A percentile compares a stretch with the other conserved stretches of the same genome.
These are phyloP conservation scores for Apiosordaria backusii DNA, from an alignment of 495 filamentous ascomycete species.

Conservation along the genomic window DNA sequence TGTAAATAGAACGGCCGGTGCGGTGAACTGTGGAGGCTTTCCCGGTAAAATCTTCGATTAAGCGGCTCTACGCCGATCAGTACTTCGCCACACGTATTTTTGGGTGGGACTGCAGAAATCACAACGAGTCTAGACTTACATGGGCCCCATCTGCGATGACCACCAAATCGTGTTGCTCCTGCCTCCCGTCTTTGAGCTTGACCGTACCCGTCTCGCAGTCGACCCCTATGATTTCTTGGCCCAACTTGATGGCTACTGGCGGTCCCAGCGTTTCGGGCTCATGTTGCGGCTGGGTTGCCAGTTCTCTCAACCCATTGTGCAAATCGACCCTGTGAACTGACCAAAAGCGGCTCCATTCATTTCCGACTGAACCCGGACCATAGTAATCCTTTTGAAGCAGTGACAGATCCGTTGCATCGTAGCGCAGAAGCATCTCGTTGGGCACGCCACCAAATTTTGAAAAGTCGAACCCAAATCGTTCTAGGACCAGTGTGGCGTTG, in stretches of 20 bases:
- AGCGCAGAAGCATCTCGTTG: constrained; percentile 29
- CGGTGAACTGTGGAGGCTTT: constrained; percentile 14
- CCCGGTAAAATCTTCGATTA: constrained; percentile 25
- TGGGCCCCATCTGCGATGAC: constrained; percentile 34
- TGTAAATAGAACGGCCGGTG: constrained; percentile 42
- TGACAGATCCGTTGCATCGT: constrained; percentile 30
- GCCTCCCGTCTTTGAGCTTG: constrained; percentile 19
- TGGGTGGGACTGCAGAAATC: too few relatives aligned
- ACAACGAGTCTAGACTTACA: constrained; percentile 22
- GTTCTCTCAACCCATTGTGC: constrained; percentile 46
- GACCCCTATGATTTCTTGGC: constrained; percentile 21
- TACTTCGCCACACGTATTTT: not conserved
- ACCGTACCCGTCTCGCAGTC: constrained; percentile 28
- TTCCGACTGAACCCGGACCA: constrained; percentile 29
- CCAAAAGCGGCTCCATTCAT: constrained; percentile 24
- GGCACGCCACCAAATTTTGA: constrained; percentile 31
- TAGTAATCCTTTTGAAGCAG: constrained; percentile 27
- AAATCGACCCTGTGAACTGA: constrained; percentile 55
- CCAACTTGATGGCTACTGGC: constrained; percentile 34
- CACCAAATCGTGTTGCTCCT: constrained; percentile 23
- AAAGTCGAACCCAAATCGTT: constrained; percentile 46
- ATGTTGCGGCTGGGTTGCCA: constrained; percentile 35
- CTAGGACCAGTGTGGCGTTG: constrained; percentile 48
- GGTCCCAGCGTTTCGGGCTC: constrained; percentile 18
- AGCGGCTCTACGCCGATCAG: constrained; percentile 30